phyloP scores from a whole-genome alignment of 805 yeast species.

The Diddensiella transvaalensis region DNA sequence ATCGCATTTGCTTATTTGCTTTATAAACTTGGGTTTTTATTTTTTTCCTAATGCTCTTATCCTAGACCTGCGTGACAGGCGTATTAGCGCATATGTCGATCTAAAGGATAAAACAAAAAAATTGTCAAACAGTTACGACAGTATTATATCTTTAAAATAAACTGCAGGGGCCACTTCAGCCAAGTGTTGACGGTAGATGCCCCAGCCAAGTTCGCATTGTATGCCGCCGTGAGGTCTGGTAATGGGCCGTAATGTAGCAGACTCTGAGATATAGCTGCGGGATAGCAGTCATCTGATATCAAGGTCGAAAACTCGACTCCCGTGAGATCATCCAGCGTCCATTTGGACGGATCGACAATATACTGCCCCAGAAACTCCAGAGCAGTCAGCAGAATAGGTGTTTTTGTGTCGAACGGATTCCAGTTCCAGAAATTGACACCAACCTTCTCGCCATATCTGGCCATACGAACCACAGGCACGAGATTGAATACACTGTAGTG shows the following conservation, averaged over 20 bases:
- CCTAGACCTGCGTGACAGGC: too few species aligned
- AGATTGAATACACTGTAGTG: constrained; percentile 8
- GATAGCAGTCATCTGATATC: constrained; percentile 1
- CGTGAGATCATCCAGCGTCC: constrained; percentile 1
- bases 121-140: too few species aligned
- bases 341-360: not conserved
- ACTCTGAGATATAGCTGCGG: not conserved
- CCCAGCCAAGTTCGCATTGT: not conserved
- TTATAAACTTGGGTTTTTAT: too few species aligned
- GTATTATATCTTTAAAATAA: not conserved
- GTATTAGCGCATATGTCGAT: too few species aligned
- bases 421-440: constrained; percentile 1
- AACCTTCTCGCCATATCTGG: constrained; percentile 2
- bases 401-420: not conserved
- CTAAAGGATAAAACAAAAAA: too few species aligned
- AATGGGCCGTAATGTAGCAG: not conserved
- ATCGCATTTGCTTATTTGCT: too few species aligned
- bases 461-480: not conserved
- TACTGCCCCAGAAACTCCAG: not conserved
- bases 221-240: not conserved
- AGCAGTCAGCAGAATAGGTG: not conserved
- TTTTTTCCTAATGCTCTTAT: too few species aligned
- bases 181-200: constrained; percentile 1
- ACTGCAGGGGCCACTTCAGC: constrained; percentile 1
- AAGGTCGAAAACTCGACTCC: not conserved